Percentiles rank a stretch among this genome's conserved stretches.
Conservation (phyloP, 345 rosid genomes). For the Melaleuca alternifolia region DNA sequence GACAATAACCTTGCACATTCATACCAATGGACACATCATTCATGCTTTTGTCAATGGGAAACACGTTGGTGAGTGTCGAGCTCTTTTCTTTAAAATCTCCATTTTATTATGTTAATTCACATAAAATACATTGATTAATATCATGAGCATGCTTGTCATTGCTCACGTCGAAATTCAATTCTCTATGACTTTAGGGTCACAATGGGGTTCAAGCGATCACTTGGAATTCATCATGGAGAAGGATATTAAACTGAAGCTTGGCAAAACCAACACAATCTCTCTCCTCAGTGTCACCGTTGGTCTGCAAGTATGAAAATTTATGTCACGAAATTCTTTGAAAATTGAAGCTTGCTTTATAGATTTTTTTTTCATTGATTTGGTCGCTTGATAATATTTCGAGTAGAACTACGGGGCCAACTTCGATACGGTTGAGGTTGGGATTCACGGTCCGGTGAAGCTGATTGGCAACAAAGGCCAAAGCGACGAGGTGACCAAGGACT, state of each 20-base stretch:
- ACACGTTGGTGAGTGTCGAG: conserved; percentile 14
- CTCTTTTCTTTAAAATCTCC: neutral
- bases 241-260: conserved; percentile 9
- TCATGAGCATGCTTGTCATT: neutral
- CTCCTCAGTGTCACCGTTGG: conserved; percentile 50
- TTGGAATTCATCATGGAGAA: conserved; percentile 9
- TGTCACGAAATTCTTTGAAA: neutral
- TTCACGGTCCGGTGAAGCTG: conserved; percentile 24
- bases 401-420: conserved; percentile 24
- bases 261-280: conserved; percentile 12
- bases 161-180: neutral
- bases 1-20: conserved; percentile 10
- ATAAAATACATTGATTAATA: neutral
- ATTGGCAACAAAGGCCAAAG: neutral
- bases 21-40: conserved; percentile 18
- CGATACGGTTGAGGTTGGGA: conserved; percentile 6
- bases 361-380: neutral
- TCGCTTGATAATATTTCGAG: neutral
- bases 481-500: neutral
- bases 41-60: conserved; percentile 33
- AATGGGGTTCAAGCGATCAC: neutral
- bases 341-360: neutral
- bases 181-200: conserved; percentile 1
- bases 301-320: conserved; percentile 1
- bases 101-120: neutral